Base-by-base conservation (phyloP, 805 yeast genomes). In the Starmerella etchellsii region DNA sequence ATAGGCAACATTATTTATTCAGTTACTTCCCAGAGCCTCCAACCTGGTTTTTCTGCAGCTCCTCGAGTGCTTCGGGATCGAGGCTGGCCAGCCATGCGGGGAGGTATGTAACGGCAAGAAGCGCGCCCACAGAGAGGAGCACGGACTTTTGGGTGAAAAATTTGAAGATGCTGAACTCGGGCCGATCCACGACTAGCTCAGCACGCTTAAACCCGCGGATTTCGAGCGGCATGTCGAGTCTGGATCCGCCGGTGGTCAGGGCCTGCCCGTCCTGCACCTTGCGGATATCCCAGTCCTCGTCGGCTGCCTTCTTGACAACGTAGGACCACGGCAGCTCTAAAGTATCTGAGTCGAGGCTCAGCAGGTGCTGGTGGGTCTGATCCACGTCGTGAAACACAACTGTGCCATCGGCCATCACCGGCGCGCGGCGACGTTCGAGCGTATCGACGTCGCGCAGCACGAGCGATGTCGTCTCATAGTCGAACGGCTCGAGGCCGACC, bases 131-230 rank as follows among this genome's bases (percentile, higher is more conserved):
- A 11, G 59, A 49, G 49, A 62, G 42, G 28, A 59, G 44, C 46
- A 62, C 60, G 54, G 60, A 60, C 10, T 66, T 65, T 41, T 54
- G 54, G 46, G 52, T 53, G 47, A 63, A 26, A 50, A 62, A 55
- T 24, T 43, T 42, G 29, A 55, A 33, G 11, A 60, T 34, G 31
- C 58, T 55, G 45, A 60, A 62, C 8, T 46, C 42, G 4, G 53
- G 51, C 26, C 56, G 43, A 7, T 46, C 44, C n/a, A 51, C 40
- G 2, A 59, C 48, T 1, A 51, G 37, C 21, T 39, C 39, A 9
- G 35, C 19, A 13, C 49, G 46, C 13, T 16, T 31, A 19, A n/a
- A 32, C 4, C 36, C 55, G 2, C 34, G 43, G 24, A 62, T 34
- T 16, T 42, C 51, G 22, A 63, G 42, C 3, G 67, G 67, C 38